Evolutionary conservation across 139 green algal genomes (phyloP), one percentile per base, ranked within the genome.

Genomic region (Pycnococcus provasolii): DNA sequence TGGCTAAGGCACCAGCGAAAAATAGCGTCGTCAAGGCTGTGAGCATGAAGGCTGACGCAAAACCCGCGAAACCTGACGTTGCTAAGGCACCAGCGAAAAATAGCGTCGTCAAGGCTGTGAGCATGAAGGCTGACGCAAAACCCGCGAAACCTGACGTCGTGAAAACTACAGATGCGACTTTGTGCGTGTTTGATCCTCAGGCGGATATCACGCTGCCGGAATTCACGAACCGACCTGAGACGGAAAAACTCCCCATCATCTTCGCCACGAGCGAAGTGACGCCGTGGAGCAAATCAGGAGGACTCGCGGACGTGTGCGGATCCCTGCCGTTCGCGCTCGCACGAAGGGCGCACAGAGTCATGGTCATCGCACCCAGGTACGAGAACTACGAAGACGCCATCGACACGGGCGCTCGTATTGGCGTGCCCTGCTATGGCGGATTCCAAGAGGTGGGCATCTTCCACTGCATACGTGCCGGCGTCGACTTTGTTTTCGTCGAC

Each of bases 231-330:
- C 26, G 26, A 26, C 26, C 26, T 26, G 26, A 26, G 26, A 26
- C 26, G 26, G 26, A 26, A 26, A 62, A 37, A 26, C 26, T 26
- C 26, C 26, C 26, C 6, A 76, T 76, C 62, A 53, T 76, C 9
- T 84, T 83, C 52, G 79, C 83, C 11, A 59, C 79, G 8, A 72
- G 66, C 2, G 79, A 95, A 81, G 87, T 90, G 11, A 82, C 87
- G 2, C 89, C 89, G 5, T 96, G 85, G 80, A 87, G 74, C 57
- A 96, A 96, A 68, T 94, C 89, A 2, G 88, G 88, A 2, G 88
- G 88, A 1, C 79, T 96, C 41, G 89, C 79, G 2, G 79, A 85
- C 73, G 79, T 85, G 9, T 79, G 76, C 42, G 84, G 83, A 6
- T 75, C 73, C 3, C 66, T 90, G 53, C 84, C 84, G 3, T 55